phyloP scores from a whole-genome alignment of 495 filamentous ascomycete species.

The Massariosphaeria phaeospora region DNA sequence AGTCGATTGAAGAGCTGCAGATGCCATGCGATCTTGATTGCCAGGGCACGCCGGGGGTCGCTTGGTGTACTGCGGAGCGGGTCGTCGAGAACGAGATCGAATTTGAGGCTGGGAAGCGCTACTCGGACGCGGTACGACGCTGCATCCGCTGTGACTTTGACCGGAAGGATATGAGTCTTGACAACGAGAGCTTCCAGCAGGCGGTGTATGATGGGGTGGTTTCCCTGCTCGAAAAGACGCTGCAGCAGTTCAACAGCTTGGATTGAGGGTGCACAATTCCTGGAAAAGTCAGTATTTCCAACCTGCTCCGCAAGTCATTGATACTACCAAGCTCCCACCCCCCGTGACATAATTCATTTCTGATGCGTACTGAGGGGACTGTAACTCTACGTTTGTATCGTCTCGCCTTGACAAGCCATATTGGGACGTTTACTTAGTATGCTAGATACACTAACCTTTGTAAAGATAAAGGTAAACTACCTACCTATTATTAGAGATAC shows the following conservation, averaged over 20 bases:
- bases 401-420: no score
- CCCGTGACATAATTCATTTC: no score
- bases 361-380: no score
- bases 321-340: no score
- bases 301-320: no score
- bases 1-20: conserved; percentile 27
- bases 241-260: conserved; percentile 17
- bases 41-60: conserved; percentile 22
- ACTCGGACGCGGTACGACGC: conserved; percentile 38
- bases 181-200: conserved; percentile 33
- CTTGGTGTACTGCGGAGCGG: conserved; percentile 33
- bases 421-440: no score
- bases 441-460: no score
- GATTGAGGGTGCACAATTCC: conserved; percentile 7
- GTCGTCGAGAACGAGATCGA: conserved; percentile 32
- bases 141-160: conserved; percentile 37
- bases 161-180: conserved; percentile 26
- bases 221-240: conserved; percentile 13
- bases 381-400: no score
- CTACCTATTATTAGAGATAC: no score
- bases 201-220: conserved; percentile 33
- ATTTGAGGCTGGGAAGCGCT: conserved; percentile 32
- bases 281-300: no score
- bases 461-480: no score
- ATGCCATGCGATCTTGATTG: conserved; percentile 31